Conservation (phyloP, 441 rosid genomes). For the Biscutella laevigata region DNA sequence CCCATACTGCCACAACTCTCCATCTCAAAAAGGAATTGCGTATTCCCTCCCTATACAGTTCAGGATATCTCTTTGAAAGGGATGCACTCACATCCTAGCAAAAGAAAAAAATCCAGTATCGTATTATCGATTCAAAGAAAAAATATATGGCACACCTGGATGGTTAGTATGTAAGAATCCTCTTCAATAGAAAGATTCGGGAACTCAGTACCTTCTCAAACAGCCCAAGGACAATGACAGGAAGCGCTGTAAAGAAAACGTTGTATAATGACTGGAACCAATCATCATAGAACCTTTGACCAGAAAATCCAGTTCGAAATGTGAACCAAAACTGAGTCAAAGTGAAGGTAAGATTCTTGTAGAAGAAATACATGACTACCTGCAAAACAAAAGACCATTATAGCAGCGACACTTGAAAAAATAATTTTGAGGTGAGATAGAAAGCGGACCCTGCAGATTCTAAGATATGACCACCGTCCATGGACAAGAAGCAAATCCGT, state of each 20-base stretch:
- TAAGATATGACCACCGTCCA: slow-evolving; percentile 95
- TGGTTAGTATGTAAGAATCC: too few relatives aligned
- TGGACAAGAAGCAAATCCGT: slow-evolving; percentile 94
- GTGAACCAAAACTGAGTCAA: slow-evolving; percentile 99
- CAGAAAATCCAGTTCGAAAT: slow-evolving; percentile 95
- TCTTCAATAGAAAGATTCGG: too few relatives aligned
- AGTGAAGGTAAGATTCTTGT: slow-evolving; percentile 98
- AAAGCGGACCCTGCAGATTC: slow-evolving; percentile 88
- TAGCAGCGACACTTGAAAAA: too few relatives aligned
- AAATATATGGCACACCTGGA: too few relatives aligned
- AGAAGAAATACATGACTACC: slow-evolving; percentile 97
- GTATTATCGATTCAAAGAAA: too few relatives aligned
- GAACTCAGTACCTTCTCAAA: slow-evolving; percentile 99
- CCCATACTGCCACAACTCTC: slow-evolving; percentile 89
- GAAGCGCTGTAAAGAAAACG: slow-evolving; percentile 88
- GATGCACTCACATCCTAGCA: slow-evolving; percentile 89
- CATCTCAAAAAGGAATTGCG: slow-evolving; percentile 76
- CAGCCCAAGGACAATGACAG: slow-evolving; percentile 90
- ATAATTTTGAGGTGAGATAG: too few relatives aligned
- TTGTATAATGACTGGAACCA: slow-evolving; percentile 98
- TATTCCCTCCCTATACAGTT: slow-evolving; percentile 87
- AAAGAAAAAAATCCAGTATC: too few relatives aligned
- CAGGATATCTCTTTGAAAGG: slow-evolving; percentile 90
- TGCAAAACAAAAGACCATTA: slow-evolving; percentile 36
- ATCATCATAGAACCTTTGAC: slow-evolving; percentile 98